phyloP scores from a whole-genome alignment of 2,329 filamentous ascomycete species.

The Colletotrichum ledebouriae region DNA sequence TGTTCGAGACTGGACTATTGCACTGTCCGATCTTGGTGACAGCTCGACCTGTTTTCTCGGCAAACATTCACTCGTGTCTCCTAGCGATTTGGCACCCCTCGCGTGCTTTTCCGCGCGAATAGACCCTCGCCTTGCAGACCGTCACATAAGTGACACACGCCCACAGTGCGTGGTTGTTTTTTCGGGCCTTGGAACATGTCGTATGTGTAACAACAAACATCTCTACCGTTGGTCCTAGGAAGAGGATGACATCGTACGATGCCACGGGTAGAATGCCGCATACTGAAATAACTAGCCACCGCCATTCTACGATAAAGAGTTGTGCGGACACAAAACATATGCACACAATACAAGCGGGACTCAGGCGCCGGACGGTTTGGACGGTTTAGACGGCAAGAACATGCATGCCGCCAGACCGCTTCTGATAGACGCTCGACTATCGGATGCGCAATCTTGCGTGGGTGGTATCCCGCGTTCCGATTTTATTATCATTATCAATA shows the following conservation, averaged over 20 bases:
- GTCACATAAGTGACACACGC: slow-evolving; percentile 13
- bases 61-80: slow-evolving; percentile 28
- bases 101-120: slow-evolving; percentile 19
- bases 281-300: neutral
- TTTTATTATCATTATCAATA: slow-evolving; percentile 1
- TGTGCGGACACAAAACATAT: neutral
- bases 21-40: slow-evolving; percentile 20
- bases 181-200: slow-evolving; percentile 13
- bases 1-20: slow-evolving; percentile 13
- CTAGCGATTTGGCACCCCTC: slow-evolving; percentile 22
- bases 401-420: slow-evolving; percentile 26
- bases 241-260: slow-evolving; percentile 23
- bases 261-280: neutral
- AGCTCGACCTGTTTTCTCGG: slow-evolving; percentile 29
- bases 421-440: slow-evolving; percentile 15
- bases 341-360: neutral
- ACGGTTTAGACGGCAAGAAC: slow-evolving; percentile 19
- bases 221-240: neutral
- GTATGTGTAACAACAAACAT: neutral
- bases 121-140: slow-evolving; percentile 10
- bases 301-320: neutral
- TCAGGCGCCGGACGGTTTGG: neutral
- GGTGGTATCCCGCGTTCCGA: slow-evolving; percentile 15
- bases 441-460: slow-evolving; percentile 24
- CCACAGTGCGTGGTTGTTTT: slow-evolving; percentile 8